A percentile compares a stretch with the other conserved stretches of the same genome.
Conservation (phyloP, 371 early-diverging fungal genomes). For the Blakeslea trispora region DNA sequence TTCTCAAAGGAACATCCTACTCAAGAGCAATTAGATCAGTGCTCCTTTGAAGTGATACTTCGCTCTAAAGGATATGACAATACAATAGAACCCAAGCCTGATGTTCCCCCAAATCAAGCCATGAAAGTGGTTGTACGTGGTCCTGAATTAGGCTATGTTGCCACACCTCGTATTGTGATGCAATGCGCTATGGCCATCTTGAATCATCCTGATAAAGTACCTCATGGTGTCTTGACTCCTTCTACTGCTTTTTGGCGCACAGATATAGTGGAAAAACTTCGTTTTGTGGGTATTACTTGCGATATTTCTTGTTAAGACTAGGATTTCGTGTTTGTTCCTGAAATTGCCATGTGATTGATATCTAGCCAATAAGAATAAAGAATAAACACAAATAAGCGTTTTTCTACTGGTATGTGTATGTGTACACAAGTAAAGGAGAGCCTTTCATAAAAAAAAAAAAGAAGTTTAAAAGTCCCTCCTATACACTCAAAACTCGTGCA, state of each 20-base stretch:
- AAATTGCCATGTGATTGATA: no score
- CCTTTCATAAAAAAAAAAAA: no score
- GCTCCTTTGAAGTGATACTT: constrained; percentile 57
- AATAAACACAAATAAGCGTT: no score
- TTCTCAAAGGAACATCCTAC: constrained; percentile 66
- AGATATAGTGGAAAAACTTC: constrained; percentile 52
- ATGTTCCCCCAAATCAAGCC: constrained; percentile 41
- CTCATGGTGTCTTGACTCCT: constrained; percentile 65
- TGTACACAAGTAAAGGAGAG: no score
- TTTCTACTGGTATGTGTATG: no score
- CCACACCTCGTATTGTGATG: constrained; percentile 61
- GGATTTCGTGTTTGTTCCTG: no score
- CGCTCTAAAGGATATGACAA: constrained; percentile 54
- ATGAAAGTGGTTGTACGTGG: constrained; percentile 56
- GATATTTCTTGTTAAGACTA: constrained; percentile 31
- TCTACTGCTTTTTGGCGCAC: constrained; percentile 65
- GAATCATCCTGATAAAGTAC: constrained; percentile 35
- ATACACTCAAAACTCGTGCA: background rate
- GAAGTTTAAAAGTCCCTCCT: no score
- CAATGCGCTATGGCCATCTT: constrained; percentile 58
- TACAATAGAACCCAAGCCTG: constrained; percentile 14
- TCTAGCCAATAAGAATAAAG: no score
- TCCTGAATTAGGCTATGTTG: constrained; percentile 65
- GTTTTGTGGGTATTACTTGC: constrained; percentile 58
- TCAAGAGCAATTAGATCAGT: constrained; percentile 53